These are phyloP conservation scores for Ganoderma sp. DNA, from an alignment of 1,284 basidiomycete genomes.

Conservation along the genomic window DNA sequence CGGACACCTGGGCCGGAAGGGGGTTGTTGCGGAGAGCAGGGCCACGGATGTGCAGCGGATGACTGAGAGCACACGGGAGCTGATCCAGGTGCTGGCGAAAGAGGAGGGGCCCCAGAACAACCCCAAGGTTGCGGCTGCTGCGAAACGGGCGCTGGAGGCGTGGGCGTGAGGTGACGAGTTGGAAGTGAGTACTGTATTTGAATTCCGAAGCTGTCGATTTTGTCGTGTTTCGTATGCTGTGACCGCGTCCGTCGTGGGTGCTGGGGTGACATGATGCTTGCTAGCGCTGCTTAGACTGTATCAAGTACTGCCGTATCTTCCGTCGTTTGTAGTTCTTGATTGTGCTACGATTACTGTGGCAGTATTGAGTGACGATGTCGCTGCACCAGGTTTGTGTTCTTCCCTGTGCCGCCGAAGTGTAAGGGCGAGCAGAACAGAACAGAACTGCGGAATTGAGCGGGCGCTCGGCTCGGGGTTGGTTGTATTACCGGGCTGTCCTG, in stretches of 20 bases:
- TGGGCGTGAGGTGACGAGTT: constrained; percentile 31
- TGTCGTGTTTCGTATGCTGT: neutral
- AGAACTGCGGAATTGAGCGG: neutral
- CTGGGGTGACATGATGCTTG: neutral
- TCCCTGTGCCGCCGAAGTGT: neutral
- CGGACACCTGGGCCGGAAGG: constrained; percentile 60
- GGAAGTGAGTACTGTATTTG: neutral
- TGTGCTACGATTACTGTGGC: neutral
- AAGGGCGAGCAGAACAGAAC: neutral
- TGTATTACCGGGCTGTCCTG: constrained; percentile 7
- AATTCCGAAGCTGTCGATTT: neutral
- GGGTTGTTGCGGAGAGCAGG: constrained; percentile 47
- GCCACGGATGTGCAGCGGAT: constrained; percentile 50
- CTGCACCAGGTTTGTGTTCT: neutral
- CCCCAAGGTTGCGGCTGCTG: constrained; percentile 33
- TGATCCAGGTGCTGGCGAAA: constrained; percentile 50
- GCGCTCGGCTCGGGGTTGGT: constrained; percentile 11
- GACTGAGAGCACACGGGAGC: constrained; percentile 54
- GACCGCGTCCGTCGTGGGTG: neutral
- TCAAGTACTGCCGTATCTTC: constrained; percentile 5
- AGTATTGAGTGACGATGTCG: neutral
- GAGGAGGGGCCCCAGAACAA: constrained; percentile 29
- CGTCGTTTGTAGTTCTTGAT: constrained; percentile 19
- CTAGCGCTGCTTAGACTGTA: constrained; percentile 1
- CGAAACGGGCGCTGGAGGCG: constrained; percentile 40